phyloP scores from a whole-genome alignment of 1,284 basidiomycete species.

The Ganoderma lucidum region DNA sequence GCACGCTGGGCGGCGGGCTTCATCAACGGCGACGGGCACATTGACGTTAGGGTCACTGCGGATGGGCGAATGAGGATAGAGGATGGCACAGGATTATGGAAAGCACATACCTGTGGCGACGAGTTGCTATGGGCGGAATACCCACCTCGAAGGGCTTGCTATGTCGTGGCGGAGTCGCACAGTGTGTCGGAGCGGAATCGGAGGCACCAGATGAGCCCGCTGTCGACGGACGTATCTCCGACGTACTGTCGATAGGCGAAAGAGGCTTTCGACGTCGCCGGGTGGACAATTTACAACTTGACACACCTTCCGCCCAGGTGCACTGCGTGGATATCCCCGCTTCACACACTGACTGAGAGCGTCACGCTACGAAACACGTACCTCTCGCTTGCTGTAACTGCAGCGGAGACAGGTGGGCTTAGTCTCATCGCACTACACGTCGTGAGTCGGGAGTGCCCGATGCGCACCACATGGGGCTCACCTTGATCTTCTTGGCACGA shows the following conservation, averaged over 20 bases:
- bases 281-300: constrained; percentile 63
- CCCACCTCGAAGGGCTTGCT: constrained; percentile 54
- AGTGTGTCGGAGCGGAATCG: constrained; percentile 62
- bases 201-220: constrained; percentile 69
- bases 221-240: constrained; percentile 65
- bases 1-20: constrained; percentile 57
- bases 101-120: constrained; percentile 57
- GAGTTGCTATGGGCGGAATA: constrained; percentile 57
- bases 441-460: constrained; percentile 25
- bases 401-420: constrained; percentile 84
- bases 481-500: constrained; percentile 88
- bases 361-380: constrained; percentile 45
- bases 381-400: constrained; percentile 80
- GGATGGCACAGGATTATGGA: not conserved
- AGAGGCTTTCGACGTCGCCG: constrained; percentile 42
- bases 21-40: constrained; percentile 30
- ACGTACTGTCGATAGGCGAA: constrained; percentile 47
- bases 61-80: constrained; percentile 14
- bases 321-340: constrained; percentile 55
- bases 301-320: constrained; percentile 81
- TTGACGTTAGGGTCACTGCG: constrained; percentile 36
- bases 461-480: constrained; percentile 44
- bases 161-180: constrained; percentile 64
- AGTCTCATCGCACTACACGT: constrained; percentile 77
- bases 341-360: constrained; percentile 19